A percentile compares a stretch with the other conserved stretches of the same genome.
Conservation (phyloP, 331 rosid species). For the Quercus phellos region DNA sequence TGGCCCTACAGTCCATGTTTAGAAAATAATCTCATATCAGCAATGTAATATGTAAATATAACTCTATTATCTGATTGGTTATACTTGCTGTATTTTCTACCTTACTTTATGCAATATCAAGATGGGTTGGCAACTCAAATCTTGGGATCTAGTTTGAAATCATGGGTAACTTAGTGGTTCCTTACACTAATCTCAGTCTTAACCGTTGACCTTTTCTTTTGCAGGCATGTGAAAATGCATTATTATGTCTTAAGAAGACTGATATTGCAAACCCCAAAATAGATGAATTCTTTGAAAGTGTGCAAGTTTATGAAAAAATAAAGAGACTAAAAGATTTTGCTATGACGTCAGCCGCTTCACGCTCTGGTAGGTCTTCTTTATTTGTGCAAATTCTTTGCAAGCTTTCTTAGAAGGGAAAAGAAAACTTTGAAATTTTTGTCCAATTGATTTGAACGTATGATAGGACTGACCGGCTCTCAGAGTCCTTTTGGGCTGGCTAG, state of each 20-base stretch:
- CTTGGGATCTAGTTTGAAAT: neutral
- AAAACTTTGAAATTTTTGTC: neutral
- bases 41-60: neutral
- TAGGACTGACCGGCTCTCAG: neutral
- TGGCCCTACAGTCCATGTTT: neutral
- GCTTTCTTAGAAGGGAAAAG: neutral
- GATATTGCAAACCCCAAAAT: constrained; percentile 30
- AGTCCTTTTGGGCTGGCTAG: neutral
- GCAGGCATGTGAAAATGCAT: constrained; percentile 75
- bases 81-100: neutral
- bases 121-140: neutral
- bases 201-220: constrained; percentile 12
- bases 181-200: neutral
- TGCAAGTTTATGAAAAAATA: constrained; percentile 35
- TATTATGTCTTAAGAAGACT: constrained; percentile 33
- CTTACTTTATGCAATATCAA: neutral
- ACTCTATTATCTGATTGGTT: neutral
- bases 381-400: constrained; percentile 1
- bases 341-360: constrained; percentile 44
- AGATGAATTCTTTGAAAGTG: constrained; percentile 19
- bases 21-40: neutral
- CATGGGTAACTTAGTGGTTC: neutral
- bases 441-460: neutral
- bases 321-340: constrained; percentile 50
- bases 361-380: constrained; percentile 49